Percentiles rank a stretch among this genome's conserved stretches.
phyloP scores from a whole-genome alignment of 2,329 filamentous ascomycete genomes.

The Microsporum audouinii region DNA sequence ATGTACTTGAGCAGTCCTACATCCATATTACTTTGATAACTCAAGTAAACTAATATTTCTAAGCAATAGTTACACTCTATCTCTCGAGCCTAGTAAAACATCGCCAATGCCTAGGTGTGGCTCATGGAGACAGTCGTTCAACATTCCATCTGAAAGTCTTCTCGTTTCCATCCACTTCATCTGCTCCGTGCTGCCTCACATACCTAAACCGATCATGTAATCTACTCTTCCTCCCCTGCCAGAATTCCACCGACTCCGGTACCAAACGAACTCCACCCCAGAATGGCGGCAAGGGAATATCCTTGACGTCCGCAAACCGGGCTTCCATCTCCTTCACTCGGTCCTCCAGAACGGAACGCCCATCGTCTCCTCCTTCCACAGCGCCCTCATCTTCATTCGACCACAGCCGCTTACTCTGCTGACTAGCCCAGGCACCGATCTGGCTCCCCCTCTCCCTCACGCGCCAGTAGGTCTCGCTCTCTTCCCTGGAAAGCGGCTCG shows the following conservation, averaged over 20 bases:
- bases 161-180: constrained; percentile 41
- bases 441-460: constrained; percentile 65
- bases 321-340: constrained; percentile 67
- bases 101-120: background rate
- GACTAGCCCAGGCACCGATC: constrained; percentile 86
- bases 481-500: constrained; percentile 54
- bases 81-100: background rate
- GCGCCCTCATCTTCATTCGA: constrained; percentile 22
- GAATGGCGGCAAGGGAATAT: constrained; percentile 83
- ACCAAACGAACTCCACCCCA: constrained; percentile 86
- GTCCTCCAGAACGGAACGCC: constrained; percentile 60
- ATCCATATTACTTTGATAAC: too few species aligned
- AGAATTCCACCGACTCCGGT: constrained; percentile 85
- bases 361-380: constrained; percentile 45
- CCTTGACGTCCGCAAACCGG: constrained; percentile 60
- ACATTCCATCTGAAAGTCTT: constrained; percentile 37
- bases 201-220: constrained; percentile 93
- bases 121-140: constrained; percentile 32
- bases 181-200: constrained; percentile 44
- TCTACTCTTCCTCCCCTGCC: constrained; percentile 80
- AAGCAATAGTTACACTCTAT: background rate
- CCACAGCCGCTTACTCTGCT: constrained; percentile 67
- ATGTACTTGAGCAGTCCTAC: too few species aligned
- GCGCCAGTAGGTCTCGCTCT: constrained; percentile 58
- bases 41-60: background rate